Percentiles rank a stretch among this genome's conserved stretches.
These are phyloP conservation scores for Dispira parvispora DNA, from an alignment of 192 early-diverging fungal genomes.

Conservation along the genomic window DNA sequence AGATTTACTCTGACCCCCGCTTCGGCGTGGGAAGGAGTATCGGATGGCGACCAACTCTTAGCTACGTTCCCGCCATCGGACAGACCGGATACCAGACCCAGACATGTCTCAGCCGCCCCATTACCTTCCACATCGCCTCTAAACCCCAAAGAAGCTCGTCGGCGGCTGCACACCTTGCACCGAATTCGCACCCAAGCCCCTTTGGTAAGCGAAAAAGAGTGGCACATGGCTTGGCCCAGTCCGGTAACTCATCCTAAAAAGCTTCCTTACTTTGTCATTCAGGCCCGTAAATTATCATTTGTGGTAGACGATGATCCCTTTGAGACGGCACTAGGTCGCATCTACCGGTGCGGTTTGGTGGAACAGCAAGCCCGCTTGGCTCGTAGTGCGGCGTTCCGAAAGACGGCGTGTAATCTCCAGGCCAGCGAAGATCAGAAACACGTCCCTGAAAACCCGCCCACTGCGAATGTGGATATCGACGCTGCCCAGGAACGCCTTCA, in stretches of 20 bases:
- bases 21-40: not conserved
- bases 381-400: conserved; percentile 25
- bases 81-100: too few relatives aligned
- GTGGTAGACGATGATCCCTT: conserved; percentile 33
- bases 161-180: conserved; percentile 1
- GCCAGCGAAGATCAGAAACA: conserved; percentile 16
- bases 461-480: conserved; percentile 6
- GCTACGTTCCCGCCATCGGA: too few relatives aligned
- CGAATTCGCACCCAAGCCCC: not conserved
- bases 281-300: conserved; percentile 21
- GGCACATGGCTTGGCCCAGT: conserved; percentile 13
- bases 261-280: conserved; percentile 24
- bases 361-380: conserved; percentile 31
- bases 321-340: conserved; percentile 28
- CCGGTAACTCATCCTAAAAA: conserved; percentile 21
- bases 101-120: too few relatives aligned
- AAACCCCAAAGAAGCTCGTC: not conserved
- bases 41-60: not conserved
- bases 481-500: conserved; percentile 8
- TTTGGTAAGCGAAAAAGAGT: not conserved
- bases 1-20: not conserved
- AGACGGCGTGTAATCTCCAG: conserved; percentile 23
- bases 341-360: conserved; percentile 25
- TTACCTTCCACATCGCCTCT: not conserved
- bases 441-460: not conserved